Base-by-base conservation (phyloP, 139 green algal species). In the Chlamydomonas schloesseri region DNA sequence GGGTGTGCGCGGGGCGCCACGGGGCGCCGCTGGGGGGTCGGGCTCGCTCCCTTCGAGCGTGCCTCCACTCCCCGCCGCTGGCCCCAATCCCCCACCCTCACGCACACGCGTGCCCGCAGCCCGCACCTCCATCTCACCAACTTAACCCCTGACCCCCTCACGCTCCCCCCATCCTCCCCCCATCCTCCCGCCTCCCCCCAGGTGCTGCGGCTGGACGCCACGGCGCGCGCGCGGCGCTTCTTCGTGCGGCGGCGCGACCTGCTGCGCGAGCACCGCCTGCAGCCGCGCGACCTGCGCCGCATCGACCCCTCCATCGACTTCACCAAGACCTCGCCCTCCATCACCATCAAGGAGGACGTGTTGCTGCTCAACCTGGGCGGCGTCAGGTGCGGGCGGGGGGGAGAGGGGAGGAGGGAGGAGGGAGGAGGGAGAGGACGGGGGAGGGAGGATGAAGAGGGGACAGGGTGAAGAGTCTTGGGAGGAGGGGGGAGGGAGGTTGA, bases 311-410 rank as follows among this genome's bases (percentile, higher is more conserved):
- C 93, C 9, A 91, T 98, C n/a, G 89, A 92, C 72, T 91, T 95
- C 78, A 96, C 91, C 34, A 97, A 96, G 75, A 95, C 94, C 21
- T 93, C 94, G 0, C 95, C 95, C 37, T 94, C 89, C 79, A 95
- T 99, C 73, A 95, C 92, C 24, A 93, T 97, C 76, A 97, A 97
- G 84, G 97, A 99, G 57, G 93, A 96, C 53, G 95, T 93, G 28
- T 85, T 99, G 68, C 91, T 99, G 70, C 88, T 99, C 71, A 98
- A 97, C 90, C 88, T 99, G 46, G 95, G 96, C 0, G 95, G 95
- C 47, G 91, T 98, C 69, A 88, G 94, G 93, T 97, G 79, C 31
- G 80, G 5, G n/a, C 57, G 0, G 50, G 10, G 37, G 50, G 37
- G 37, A 11, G 55, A 2, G 6, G 55, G 55, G 55, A 2, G 21